Conservation (phyloP, 495 filamentous ascomycete species). For the Penicillium pulvis region DNA sequence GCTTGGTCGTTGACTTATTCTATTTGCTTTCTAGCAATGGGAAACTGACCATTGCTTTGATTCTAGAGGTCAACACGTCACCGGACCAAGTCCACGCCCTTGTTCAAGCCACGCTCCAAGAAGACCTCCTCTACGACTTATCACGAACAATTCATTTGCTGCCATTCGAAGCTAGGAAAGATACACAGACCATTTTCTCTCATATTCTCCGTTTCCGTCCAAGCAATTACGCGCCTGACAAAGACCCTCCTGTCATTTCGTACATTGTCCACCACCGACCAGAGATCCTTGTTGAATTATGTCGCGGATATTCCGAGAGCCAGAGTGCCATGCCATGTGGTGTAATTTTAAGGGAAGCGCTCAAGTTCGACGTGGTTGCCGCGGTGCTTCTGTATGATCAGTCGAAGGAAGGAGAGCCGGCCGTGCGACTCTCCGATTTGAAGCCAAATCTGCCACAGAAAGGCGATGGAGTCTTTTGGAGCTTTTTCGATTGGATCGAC, state of each 20-base stretch:
- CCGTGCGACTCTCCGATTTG: conserved; percentile 60
- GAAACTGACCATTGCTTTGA: conserved; percentile 15
- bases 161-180: conserved; percentile 92
- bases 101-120: conserved; percentile 76
- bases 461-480: conserved; percentile 89
- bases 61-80: conserved; percentile 74
- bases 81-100: conserved; percentile 85
- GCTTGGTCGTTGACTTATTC: background rate
- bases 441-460: conserved; percentile 66
- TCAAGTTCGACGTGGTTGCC: conserved; percentile 88
- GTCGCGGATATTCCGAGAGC: conserved; percentile 83
- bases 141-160: conserved; percentile 76
- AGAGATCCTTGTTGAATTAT: conserved; percentile 84
- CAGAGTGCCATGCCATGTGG: conserved; percentile 94
- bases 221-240: conserved; percentile 46
- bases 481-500: conserved; percentile 98
- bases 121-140: conserved; percentile 83
- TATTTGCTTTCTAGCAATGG: conserved; percentile 11
- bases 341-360: conserved; percentile 83
- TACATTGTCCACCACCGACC: conserved; percentile 83
- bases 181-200: conserved; percentile 86
- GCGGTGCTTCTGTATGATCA: conserved; percentile 92
- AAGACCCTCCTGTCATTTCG: conserved; percentile 77
- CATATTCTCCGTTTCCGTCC: conserved; percentile 83
- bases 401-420: conserved; percentile 60